Evolutionary conservation across 345 rosid species (phyloP), one percentile per base, ranked within the genome.

Genomic region (Euphorbia lathyris): DNA sequence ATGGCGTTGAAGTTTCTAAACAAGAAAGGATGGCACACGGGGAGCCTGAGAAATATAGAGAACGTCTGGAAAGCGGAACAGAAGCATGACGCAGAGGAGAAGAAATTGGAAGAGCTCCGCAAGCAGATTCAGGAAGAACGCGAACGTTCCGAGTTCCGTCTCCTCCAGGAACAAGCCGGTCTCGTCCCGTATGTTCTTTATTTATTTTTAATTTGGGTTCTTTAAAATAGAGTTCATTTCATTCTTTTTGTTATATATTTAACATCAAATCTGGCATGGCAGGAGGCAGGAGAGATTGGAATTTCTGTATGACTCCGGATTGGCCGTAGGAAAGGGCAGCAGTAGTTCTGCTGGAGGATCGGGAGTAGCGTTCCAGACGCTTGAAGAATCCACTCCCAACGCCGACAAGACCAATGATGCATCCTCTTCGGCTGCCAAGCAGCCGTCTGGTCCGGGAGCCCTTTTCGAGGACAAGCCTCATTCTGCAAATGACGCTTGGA

Each of bases 1-100:
- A 93, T 93, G 98, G 98, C 92, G 60, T 78, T 93, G 88, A 95
- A 95, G 87, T 95, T 95, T 83, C 68, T 92, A 85, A 95, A 92
- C 90, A 90, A 95, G 96, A 95, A 95, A 84, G 99, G 99, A 77
- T 95, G 96, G 99, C 99, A 92, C 76, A 88, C 98, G 36, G 99
- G 99, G 36, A 95, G 97, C 83, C 79, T 95, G 48, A 85, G 99
- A 76, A 95, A 92, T 86, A 84, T 92, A 59, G 99, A 95, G 81
- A 95, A 81, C 80, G 98, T 92, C n/a, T 95, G 97, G 99, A 92
- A 92, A 74, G 98, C 99, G n/a, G 98, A 95, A 82, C 99, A 92
- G 82, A 95, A 95, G 77, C 96, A 90, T 73, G 97, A 87, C 0
- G 90, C 92, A 11, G 99, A 95, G 82, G 87, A 95, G 88, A 92